Conservation (phyloP, 2,329 filamentous ascomycete genomes). For the Calonectria multiphialidica region DNA sequence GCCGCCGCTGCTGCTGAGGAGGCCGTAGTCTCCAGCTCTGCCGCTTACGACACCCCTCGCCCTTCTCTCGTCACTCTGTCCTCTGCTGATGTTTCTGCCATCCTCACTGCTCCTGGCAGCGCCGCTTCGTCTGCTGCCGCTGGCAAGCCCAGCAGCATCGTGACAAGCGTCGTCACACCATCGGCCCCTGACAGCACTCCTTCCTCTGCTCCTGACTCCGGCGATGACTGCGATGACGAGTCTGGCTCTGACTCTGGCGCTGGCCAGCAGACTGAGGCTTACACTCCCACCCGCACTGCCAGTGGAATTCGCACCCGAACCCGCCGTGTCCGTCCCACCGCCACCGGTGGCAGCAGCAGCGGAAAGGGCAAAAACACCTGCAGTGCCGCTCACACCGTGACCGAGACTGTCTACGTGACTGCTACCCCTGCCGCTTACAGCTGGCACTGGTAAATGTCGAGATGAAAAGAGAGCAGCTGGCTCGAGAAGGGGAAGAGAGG, state of each 20-base stretch:
- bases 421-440: constrained; percentile 22
- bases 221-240: constrained; percentile 23
- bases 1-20: background rate
- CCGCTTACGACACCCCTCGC: constrained; percentile 28
- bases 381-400: constrained; percentile 29
- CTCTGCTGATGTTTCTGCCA: constrained; percentile 24
- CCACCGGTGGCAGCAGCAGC: constrained; percentile 18
- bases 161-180: constrained; percentile 22
- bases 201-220: constrained; percentile 4
- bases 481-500: background rate
- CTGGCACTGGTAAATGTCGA: constrained; percentile 14
- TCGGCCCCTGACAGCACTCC: background rate
- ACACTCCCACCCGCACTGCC: constrained; percentile 22
- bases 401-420: constrained; percentile 40
- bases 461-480: background rate
- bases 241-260: constrained; percentile 6
- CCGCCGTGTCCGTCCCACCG: constrained; percentile 27
- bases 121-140: constrained; percentile 19
- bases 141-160: constrained; percentile 19
- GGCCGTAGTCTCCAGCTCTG: background rate
- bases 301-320: constrained; percentile 19
- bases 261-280: constrained; percentile 16
- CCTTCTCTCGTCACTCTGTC: constrained; percentile 34
- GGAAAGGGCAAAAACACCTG: constrained; percentile 25
- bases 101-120: constrained; percentile 25